Conservation (phyloP, 2,329 filamentous ascomycete species). For the Fusarium setosum region DNA sequence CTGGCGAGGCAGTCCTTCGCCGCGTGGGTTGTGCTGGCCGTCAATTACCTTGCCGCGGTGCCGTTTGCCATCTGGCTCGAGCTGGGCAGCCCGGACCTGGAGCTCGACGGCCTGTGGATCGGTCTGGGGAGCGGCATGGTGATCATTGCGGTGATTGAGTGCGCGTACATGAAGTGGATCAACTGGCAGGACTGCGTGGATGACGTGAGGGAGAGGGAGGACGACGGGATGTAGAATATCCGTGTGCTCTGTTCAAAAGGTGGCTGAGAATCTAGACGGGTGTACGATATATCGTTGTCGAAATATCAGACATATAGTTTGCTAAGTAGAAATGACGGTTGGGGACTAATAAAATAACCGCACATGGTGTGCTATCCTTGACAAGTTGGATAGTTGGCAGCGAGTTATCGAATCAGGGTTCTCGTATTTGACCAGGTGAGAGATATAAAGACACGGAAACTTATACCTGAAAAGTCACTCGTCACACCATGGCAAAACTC, state of each 20-base stretch:
- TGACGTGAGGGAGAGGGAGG: conserved; percentile 35
- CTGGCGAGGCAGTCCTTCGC: conserved; percentile 34
- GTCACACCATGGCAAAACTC: background rate
- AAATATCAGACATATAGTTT: too few species aligned
- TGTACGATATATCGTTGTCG: too few species aligned
- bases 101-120: conserved; percentile 43
- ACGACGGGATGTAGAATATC: conserved; percentile 21
- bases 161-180: conserved; percentile 38
- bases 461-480: too few species aligned
- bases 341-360: too few species aligned
- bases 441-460: too few species aligned
- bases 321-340: too few species aligned
- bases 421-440: too few species aligned
- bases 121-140: conserved; percentile 40
- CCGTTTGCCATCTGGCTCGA: conserved; percentile 35
- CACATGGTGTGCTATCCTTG: too few species aligned
- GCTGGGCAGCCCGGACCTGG: conserved; percentile 24
- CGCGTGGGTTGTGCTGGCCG: conserved; percentile 32
- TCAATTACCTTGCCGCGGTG: conserved; percentile 35
- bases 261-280: background rate
- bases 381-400: too few species aligned
- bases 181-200: conserved; percentile 40
- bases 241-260: background rate
- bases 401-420: too few species aligned
- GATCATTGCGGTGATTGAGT: conserved; percentile 37